Percentiles rank a stretch among this genome's conserved stretches.
Conservation (phyloP, 2,329 filamentous ascomycete species). For the Cladophialophora carrionii region DNA sequence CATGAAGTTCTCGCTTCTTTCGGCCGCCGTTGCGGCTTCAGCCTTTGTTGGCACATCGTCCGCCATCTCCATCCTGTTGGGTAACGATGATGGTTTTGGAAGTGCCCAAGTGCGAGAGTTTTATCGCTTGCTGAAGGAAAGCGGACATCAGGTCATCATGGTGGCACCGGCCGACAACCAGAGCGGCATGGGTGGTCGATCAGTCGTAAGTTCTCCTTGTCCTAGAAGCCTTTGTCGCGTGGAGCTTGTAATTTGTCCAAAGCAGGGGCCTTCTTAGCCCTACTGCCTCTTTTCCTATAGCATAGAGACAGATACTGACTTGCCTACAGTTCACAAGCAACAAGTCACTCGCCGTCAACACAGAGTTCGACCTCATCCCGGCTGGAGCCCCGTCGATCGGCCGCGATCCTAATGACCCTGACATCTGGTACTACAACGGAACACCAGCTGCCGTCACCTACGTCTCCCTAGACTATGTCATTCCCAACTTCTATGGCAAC, state of each 20-base stretch:
- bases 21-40: slow-evolving; percentile 21
- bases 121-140: slow-evolving; percentile 46
- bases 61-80: slow-evolving; percentile 38
- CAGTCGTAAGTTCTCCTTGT: slow-evolving; percentile 34
- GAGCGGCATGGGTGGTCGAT: slow-evolving; percentile 52
- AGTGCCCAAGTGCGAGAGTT: slow-evolving; percentile 49
- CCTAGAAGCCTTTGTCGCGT: background rate
- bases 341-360: slow-evolving; percentile 48
- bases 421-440: slow-evolving; percentile 66
- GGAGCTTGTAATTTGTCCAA: background rate
- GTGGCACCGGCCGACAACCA: slow-evolving; percentile 51
- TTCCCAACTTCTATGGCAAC: slow-evolving; percentile 55
- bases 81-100: slow-evolving; percentile 49
- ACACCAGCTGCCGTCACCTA: slow-evolving; percentile 61
- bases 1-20: slow-evolving; percentile 25
- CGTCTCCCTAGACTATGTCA: slow-evolving; percentile 60
- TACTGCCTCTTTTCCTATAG: background rate
- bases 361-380: slow-evolving; percentile 54
- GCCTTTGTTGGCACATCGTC: slow-evolving; percentile 20
- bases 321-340: slow-evolving; percentile 47
- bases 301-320: background rate
- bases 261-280: background rate
- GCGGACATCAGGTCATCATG: slow-evolving; percentile 49
- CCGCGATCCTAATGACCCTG: slow-evolving; percentile 55
- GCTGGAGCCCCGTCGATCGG: slow-evolving; percentile 56